Evolutionary conservation across 257 asterid species (phyloP), one percentile per base, ranked within the genome.

Genomic region (Solanum pinnatisectum): DNA sequence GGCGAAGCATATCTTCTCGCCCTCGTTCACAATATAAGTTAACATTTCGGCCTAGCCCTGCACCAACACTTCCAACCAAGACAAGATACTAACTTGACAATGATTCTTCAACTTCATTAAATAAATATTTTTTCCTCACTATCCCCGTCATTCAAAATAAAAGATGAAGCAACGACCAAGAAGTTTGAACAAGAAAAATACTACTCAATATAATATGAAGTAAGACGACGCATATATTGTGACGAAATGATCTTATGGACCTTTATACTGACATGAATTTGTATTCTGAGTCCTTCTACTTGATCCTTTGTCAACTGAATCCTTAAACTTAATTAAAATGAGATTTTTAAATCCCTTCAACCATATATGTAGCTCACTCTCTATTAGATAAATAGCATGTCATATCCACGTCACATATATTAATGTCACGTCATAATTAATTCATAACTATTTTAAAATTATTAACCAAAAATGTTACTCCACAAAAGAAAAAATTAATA

Each of bases 261-360:
- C 12, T 4, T 40, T 40, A 40, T 40, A 40, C 12, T 40, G 46
- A 0, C 1, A 40, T 10, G 13, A 40, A 4, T 40, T 40, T 40
- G 13, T 10, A 40, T 40, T 40, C 0, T 40, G 46, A 40, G 0
- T 12, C 13, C 0, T 40, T 40, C 4, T 40, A 40, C 0, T 40
- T 40, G 12, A 40, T 0, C 46, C 0, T 40, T 40, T 40, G 46
- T 10, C 46, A 40, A 10, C 46, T 40, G 4, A 40, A 40, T 40
- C 0, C 13, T 40, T 40, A 40, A 40, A 40, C 46, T 40, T 40
- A 40, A 40, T 40, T 40, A 40, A 40, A 40, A 40, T 40, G 4
- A 40, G 13, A 40, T 1, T 40, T 40, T 40, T 3, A 40, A 40
- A 40, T 40, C 13, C 10, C 4, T 40, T 40, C 4, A 40, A 2